A percentile compares a stretch with the other conserved stretches of the same genome.
phyloP scores from a whole-genome alignment of 2,329 filamentous ascomycete species.

The Lithohypha guttulata region DNA sequence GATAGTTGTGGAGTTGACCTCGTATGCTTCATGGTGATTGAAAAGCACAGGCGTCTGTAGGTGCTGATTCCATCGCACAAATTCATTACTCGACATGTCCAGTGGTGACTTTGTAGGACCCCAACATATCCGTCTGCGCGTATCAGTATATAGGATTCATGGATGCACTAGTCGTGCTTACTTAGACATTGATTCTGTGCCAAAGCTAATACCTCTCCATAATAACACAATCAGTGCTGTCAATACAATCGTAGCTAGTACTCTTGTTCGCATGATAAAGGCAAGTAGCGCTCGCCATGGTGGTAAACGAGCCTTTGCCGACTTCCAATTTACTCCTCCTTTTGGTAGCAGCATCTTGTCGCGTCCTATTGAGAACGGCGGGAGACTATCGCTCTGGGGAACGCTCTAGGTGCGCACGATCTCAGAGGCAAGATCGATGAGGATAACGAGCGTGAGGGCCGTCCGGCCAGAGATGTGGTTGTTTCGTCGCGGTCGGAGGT shows the following conservation, averaged over 20 bases:
- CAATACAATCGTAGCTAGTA: conserved; percentile 62
- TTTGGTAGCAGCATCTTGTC: conserved; percentile 75
- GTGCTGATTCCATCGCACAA: conserved; percentile 78
- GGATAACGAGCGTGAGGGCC: conserved; percentile 5
- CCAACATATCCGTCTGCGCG: conserved; percentile 51
- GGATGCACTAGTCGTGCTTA: conserved; percentile 31
- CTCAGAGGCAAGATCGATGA: too few relatives aligned
- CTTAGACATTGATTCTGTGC: conserved; percentile 84
- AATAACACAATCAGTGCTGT: conserved; percentile 63
- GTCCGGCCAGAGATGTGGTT: conserved; percentile 15
- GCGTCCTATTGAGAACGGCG: background rate
- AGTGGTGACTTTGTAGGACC: conserved; percentile 91
- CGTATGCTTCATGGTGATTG: conserved; percentile 83
- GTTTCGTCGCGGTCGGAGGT: too few relatives aligned
- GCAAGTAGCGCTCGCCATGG: conserved; percentile 61
- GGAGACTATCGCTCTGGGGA: too few relatives aligned
- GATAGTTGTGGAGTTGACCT: conserved; percentile 73
- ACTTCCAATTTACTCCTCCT: conserved; percentile 85
- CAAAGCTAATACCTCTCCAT: conserved; percentile 76
- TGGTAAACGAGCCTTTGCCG: conserved; percentile 67
- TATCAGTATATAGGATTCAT: background rate
- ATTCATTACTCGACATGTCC: conserved; percentile 87
- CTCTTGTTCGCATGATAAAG: conserved; percentile 64
- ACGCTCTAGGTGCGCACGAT: too few relatives aligned
- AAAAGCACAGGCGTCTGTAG: conserved; percentile 88